Evolutionary conservation across 202 grass and related monocot genomes (phyloP).

Genomic region (Dendrocalamus latiflorus): DNA sequence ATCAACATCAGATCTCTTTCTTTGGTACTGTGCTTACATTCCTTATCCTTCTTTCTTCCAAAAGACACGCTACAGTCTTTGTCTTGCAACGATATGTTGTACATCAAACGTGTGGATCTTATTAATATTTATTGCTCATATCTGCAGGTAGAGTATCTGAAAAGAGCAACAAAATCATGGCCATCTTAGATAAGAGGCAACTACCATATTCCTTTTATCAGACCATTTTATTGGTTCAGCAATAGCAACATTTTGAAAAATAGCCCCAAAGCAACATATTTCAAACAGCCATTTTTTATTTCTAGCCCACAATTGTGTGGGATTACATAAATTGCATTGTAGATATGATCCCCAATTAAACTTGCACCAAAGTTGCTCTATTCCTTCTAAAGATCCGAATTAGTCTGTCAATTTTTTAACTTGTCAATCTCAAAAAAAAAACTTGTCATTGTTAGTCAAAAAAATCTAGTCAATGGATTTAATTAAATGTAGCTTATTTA

Average conservation of each 20-base stretch:
- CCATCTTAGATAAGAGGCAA: neutral
- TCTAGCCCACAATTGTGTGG: neutral
- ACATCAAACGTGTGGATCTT: neutral
- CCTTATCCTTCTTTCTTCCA: neutral
- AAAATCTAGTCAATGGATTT: too few species aligned
- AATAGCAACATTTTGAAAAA: neutral
- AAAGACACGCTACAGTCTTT: neutral
- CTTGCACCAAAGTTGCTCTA: too few species aligned
- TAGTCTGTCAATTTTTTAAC: too few species aligned
- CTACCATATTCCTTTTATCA: neutral
- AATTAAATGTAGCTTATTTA: too few species aligned
- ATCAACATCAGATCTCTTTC: slow-evolving; percentile 24
- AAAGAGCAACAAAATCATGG: neutral
- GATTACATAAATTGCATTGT: neutral
- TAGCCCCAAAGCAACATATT: neutral
- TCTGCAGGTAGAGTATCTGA: slow-evolving; percentile 10
- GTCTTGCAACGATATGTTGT: neutral
- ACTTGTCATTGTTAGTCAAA: too few species aligned
- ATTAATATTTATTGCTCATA: neutral
- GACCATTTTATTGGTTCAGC: neutral
- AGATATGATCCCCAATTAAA: too few species aligned
- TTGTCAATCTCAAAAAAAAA: too few species aligned
- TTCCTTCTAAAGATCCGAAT: too few species aligned
- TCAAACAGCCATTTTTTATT: neutral
- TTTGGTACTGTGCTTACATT: neutral